These are phyloP conservation scores for Musa beccarii DNA, from an alignment of 176 grass and related monocot genomes.

Conservation along the genomic window DNA sequence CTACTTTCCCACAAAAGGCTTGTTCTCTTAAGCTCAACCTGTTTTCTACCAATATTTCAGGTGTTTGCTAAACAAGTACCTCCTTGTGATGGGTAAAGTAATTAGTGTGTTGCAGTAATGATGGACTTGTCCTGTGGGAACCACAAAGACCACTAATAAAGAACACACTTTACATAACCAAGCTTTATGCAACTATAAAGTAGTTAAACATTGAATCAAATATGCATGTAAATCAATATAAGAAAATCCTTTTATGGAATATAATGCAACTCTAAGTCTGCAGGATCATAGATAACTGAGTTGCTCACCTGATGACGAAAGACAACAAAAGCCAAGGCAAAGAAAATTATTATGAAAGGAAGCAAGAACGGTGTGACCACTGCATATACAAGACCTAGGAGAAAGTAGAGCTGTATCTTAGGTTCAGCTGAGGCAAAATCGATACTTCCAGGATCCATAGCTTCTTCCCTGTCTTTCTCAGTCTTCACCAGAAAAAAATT, in stretches of 20 bases:
- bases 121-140: too few species aligned
- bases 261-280: neutral
- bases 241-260: neutral
- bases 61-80: too few species aligned
- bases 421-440: conserved; percentile 13
- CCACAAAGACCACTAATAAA: too few species aligned
- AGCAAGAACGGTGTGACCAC: conserved; percentile 11
- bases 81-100: too few species aligned
- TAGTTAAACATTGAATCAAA: neutral
- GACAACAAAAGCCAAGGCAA: conserved; percentile 12
- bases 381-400: conserved; percentile 22
- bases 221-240: neutral
- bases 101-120: too few species aligned
- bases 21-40: too few species aligned
- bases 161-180: too few species aligned
- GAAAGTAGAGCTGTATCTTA: conserved; percentile 12
- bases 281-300: neutral
- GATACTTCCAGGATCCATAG: conserved; percentile 19
- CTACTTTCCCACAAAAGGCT: too few species aligned
- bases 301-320: conserved; percentile 14
- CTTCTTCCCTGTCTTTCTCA: conserved; percentile 11
- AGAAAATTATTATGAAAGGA: conserved; percentile 15
- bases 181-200: neutral
- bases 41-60: too few species aligned
- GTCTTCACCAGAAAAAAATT: conserved; percentile 20